phyloP scores from a whole-genome alignment of 495 filamentous ascomycete species.

The Terfezia claveryi region DNA sequence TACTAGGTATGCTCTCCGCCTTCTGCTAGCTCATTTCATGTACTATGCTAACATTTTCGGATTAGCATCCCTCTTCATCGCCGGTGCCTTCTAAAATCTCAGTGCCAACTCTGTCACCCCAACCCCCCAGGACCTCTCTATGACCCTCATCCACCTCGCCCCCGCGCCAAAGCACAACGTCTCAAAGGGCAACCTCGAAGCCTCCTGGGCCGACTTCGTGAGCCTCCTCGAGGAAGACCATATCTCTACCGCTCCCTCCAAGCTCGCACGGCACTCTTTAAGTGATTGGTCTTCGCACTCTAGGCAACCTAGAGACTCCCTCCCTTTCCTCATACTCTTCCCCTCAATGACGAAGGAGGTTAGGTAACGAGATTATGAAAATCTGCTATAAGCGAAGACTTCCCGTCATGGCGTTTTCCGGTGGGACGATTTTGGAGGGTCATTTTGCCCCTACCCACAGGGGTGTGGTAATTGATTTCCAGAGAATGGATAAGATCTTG shows the following conservation, averaged over 20 bases:
- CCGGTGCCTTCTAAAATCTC: slow-evolving; percentile 44
- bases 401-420: slow-evolving; percentile 71
- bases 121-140: slow-evolving; percentile 43
- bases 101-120: slow-evolving; percentile 36
- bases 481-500: slow-evolving; percentile 65
- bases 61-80: slow-evolving; percentile 23
- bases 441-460: slow-evolving; percentile 74
- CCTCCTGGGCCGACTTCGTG: slow-evolving; percentile 82
- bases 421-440: slow-evolving; percentile 68
- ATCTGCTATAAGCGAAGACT: slow-evolving; percentile 64
- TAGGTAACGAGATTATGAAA: slow-evolving; percentile 50
- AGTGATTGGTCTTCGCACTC: slow-evolving; percentile 77
- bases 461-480: slow-evolving; percentile 76
- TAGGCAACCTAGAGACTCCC: slow-evolving; percentile 39
- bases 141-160: slow-evolving; percentile 40
- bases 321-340: slow-evolving; percentile 40
- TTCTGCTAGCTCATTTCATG: not conserved
- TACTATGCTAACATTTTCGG: too few relatives aligned
- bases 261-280: slow-evolving; percentile 50
- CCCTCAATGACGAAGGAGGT: slow-evolving; percentile 60
- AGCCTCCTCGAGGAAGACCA: slow-evolving; percentile 64
- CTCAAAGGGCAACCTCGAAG: slow-evolving; percentile 55
- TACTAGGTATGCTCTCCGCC: slow-evolving; percentile 24
- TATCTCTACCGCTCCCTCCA: slow-evolving; percentile 48
- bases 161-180: slow-evolving; percentile 46